phyloP scores from a whole-genome alignment of 352 stramenopile species.

The Nothophytophthora sp. region DNA sequence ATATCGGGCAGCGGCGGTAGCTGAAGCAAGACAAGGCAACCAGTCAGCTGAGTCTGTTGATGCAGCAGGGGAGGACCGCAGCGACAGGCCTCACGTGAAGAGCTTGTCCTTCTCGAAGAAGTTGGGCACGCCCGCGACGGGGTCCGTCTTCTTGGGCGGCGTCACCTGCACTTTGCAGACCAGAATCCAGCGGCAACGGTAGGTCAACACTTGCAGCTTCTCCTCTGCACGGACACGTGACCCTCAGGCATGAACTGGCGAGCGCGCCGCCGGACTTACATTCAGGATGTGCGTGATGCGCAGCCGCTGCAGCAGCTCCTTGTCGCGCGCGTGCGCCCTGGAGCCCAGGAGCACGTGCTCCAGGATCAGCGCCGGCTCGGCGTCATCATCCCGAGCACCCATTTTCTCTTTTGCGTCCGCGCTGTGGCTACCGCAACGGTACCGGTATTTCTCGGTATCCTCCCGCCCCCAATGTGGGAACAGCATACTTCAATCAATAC shows the following conservation, averaged over 20 bases:
- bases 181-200: neutral
- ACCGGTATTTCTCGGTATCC: too few species aligned
- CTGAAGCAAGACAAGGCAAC: conserved; percentile 25
- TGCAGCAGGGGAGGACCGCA: too few species aligned
- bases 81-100: conserved; percentile 41
- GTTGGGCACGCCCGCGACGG: conserved; percentile 85
- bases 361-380: conserved; percentile 57
- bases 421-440: too few species aligned
- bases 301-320: conserved; percentile 53
- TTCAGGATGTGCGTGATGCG: conserved; percentile 87
- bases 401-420: too few species aligned
- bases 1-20: conserved; percentile 85
- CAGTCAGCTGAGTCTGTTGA: neutral
- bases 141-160: conserved; percentile 74
- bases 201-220: neutral
- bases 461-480: too few species aligned
- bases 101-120: conserved; percentile 90
- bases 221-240: too few species aligned
- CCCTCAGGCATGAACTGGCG: neutral
- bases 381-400: conserved; percentile 21
- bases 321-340: conserved; percentile 63
- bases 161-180: conserved; percentile 70
- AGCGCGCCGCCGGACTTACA: conserved; percentile 25
- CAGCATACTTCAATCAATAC: too few species aligned
- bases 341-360: conserved; percentile 77